phyloP scores from a whole-genome alignment of 495 filamentous ascomycete species.

The Lophium mytilinum region DNA sequence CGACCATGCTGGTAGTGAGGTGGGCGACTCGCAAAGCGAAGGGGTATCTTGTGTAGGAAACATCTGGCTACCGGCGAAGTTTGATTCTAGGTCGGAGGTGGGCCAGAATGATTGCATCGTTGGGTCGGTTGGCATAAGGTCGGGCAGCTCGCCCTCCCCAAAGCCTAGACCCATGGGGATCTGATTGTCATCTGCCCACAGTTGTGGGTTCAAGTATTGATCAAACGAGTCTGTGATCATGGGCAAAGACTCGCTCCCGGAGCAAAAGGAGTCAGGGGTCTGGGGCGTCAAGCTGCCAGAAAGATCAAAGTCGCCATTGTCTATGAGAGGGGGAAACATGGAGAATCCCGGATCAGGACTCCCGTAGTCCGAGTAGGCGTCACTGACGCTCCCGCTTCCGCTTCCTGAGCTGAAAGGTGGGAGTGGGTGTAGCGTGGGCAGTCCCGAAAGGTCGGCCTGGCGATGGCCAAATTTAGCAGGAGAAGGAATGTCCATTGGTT shows the following conservation, averaged over 20 bases:
- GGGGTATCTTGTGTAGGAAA: slow-evolving; percentile 9
- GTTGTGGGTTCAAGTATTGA: slow-evolving; percentile 10
- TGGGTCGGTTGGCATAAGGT: slow-evolving; percentile 6
- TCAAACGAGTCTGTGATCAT: slow-evolving; percentile 13
- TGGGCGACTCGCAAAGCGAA: slow-evolving; percentile 13
- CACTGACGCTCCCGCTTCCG: slow-evolving; percentile 18
- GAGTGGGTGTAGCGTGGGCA: slow-evolving; percentile 12
- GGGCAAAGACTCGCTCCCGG: slow-evolving; percentile 4
- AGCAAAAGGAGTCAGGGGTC: slow-evolving; percentile 21
- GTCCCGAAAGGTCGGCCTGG: slow-evolving; percentile 5
- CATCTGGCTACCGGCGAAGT: slow-evolving; percentile 3
- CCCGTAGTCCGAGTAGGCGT: slow-evolving; percentile 13
- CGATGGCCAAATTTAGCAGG: slow-evolving; percentile 11
- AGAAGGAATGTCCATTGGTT: slow-evolving; percentile 5
- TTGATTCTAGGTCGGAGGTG: slow-evolving; percentile 5
- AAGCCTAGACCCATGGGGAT: slow-evolving; percentile 21
- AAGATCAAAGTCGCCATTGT: slow-evolving; percentile 8
- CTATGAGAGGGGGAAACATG: slow-evolving; percentile 6
- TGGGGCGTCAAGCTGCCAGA: slow-evolving; percentile 15
- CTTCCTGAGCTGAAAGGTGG: slow-evolving; percentile 15
- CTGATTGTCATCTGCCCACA: slow-evolving; percentile 15
- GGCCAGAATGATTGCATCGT: slow-evolving; percentile 5
- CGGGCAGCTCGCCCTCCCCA: slow-evolving; percentile 10
- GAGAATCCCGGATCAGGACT: slow-evolving; percentile 17
- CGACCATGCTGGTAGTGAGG: slow-evolving; percentile 14